These are phyloP conservation scores for Fusarium citri DNA, from an alignment of 2,329 filamentous ascomycete species.

Conservation along the genomic window DNA sequence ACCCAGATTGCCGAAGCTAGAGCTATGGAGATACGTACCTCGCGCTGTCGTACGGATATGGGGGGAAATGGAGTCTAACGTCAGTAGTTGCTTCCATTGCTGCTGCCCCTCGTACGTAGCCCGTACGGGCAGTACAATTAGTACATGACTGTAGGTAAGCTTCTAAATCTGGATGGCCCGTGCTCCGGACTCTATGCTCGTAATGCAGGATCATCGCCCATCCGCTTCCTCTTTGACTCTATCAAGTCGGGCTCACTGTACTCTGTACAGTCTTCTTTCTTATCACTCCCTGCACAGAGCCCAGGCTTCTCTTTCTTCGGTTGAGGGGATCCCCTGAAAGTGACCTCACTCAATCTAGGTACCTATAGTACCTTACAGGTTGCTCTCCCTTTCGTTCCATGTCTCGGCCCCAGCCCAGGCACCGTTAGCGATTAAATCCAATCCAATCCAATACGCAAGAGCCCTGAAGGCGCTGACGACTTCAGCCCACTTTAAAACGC, in stretches of 20 bases:
- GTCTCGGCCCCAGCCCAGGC: conserved; percentile 6
- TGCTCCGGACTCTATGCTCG: conserved; percentile 26
- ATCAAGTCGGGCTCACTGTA: conserved; percentile 5
- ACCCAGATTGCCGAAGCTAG: conserved; percentile 13
- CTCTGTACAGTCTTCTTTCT: background rate
- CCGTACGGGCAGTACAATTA: too few relatives aligned
- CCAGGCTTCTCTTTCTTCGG: conserved; percentile 10
- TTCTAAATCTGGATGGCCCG: conserved; percentile 37
- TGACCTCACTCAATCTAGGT: conserved; percentile 20
- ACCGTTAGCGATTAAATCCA: conserved; percentile 31
- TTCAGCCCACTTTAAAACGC: conserved; percentile 37
- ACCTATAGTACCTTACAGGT: background rate
- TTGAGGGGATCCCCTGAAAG: conserved; percentile 23
- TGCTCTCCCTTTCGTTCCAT: conserved; percentile 19
- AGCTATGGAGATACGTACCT: conserved; percentile 27
- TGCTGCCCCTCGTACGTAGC: conserved; percentile 36
- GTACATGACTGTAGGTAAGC: conserved; percentile 24
- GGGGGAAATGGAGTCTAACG: background rate
- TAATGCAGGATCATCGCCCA: conserved; percentile 31
- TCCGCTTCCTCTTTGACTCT: conserved; percentile 14
- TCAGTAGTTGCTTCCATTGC: background rate
- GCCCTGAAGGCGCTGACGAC: conserved; percentile 34
- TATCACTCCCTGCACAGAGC: conserved; percentile 5
- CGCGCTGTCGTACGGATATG: background rate
- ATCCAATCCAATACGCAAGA: conserved; percentile 10